phyloP scores from a whole-genome alignment of 2,329 filamentous ascomycete genomes.

The Neoarthrinium moseri region DNA sequence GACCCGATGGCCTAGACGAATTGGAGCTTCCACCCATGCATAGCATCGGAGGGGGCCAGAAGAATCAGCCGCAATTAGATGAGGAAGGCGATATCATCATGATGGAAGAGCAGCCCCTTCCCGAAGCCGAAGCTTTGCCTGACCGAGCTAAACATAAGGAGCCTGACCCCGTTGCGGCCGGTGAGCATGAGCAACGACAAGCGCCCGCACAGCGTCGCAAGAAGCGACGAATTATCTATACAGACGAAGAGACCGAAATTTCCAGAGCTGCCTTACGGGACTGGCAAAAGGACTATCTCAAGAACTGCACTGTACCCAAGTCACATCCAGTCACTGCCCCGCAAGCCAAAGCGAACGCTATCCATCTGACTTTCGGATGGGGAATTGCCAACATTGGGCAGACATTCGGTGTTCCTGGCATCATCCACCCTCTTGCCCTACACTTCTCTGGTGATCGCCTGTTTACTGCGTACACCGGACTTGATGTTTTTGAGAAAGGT shows the following conservation, averaged over 20 bases:
- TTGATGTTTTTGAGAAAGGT: slow-evolving; percentile 21
- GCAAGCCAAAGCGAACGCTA: slow-evolving; percentile 42
- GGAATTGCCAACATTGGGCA: slow-evolving; percentile 36
- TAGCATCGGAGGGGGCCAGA: slow-evolving; percentile 11
- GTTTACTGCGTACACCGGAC: slow-evolving; percentile 34
- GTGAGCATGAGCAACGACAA: slow-evolving; percentile 7
- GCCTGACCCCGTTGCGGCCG: neutral
- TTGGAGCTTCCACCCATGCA: slow-evolving; percentile 42
- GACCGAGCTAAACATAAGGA: slow-evolving; percentile 14
- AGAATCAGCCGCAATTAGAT: slow-evolving; percentile 15
- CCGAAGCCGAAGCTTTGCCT: slow-evolving; percentile 34
- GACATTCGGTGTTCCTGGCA: slow-evolving; percentile 24
- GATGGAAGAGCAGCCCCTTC: slow-evolving; percentile 35
- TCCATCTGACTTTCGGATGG: slow-evolving; percentile 36
- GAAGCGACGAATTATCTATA: slow-evolving; percentile 17
- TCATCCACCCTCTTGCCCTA: slow-evolving; percentile 42
- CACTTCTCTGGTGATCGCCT: slow-evolving; percentile 46
- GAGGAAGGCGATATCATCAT: slow-evolving; percentile 34
- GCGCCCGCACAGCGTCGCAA: slow-evolving; percentile 19
- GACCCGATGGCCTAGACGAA: slow-evolving; percentile 31
- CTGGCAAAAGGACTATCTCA: slow-evolving; percentile 43
- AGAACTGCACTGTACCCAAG: slow-evolving; percentile 44
- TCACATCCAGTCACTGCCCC: slow-evolving; percentile 23
- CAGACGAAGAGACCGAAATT: slow-evolving; percentile 33
- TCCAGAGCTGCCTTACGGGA: slow-evolving; percentile 33